phyloP scores from a whole-genome alignment of 106 monocot species.

The Acorus gramineus region DNA sequence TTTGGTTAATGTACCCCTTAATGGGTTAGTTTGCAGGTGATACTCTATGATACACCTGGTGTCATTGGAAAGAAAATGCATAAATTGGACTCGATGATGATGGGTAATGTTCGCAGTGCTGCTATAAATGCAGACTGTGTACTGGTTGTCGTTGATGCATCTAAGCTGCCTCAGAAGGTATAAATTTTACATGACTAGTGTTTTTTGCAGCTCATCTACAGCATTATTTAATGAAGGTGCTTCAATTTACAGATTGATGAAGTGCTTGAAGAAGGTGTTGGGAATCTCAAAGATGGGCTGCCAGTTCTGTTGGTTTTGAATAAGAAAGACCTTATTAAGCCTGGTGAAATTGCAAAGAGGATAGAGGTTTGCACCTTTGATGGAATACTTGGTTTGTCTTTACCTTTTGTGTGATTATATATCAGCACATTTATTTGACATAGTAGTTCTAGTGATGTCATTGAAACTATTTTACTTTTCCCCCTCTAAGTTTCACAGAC shows the following conservation, averaged over 20 bases:
- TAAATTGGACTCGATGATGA: conserved; percentile 92
- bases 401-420: no score
- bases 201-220: neutral
- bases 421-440: no score
- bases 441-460: no score
- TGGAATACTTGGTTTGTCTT: no score
- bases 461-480: neutral
- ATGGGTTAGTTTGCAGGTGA: conserved; percentile 82
- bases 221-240: neutral
- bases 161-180: conserved; percentile 83
- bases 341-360: conserved; percentile 85
- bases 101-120: conserved; percentile 92
- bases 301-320: conserved; percentile 81
- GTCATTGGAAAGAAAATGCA: conserved; percentile 88
- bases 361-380: conserved; percentile 42
- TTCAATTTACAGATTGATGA: conserved; percentile 63
- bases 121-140: conserved; percentile 86
- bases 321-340: conserved; percentile 96
- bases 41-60: conserved; percentile 96
- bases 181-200: neutral
- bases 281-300: conserved; percentile 34
- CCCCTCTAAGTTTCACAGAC: no score
- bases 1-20: conserved; percentile 24
- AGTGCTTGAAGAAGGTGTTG: conserved; percentile 75
- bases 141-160: conserved; percentile 88